A percentile compares a stretch with the other conserved stretches of the same genome.
phyloP scores from a whole-genome alignment of 768 basidiomycete genomes.

The Tylopilus cervinicoccineus region DNA sequence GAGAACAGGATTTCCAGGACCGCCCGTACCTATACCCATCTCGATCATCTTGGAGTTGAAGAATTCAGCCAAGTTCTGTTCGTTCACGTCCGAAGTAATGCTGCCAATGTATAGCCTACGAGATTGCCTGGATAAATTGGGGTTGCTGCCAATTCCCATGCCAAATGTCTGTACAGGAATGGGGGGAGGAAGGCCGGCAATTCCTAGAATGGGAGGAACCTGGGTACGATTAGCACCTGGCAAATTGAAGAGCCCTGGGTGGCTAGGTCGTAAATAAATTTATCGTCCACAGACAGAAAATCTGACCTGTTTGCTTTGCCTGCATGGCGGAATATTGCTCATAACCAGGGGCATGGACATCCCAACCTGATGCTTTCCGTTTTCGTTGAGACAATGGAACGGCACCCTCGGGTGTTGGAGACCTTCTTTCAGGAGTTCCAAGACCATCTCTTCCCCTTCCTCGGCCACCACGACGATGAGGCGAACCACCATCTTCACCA shows the following conservation, averaged over 20 bases:
- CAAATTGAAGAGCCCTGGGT: conserved; percentile 87
- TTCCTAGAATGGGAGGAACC: conserved; percentile 75
- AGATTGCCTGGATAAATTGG: conserved; percentile 88
- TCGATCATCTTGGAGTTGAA: conserved; percentile 97
- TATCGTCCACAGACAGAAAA: neutral
- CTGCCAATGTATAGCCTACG: conserved; percentile 96
- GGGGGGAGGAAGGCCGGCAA: conserved; percentile 78
- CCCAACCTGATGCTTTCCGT: conserved; percentile 92
- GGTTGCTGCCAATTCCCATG: conserved; percentile 82
- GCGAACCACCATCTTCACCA: conserved; percentile 41
- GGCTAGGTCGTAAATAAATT: conserved; percentile 12
- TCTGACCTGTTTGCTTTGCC: conserved; percentile 93
- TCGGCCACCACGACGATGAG: conserved; percentile 41
- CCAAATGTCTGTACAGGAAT: conserved; percentile 82
- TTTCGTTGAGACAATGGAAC: conserved; percentile 81
- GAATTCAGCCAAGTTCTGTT: conserved; percentile 87
- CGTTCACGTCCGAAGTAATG: conserved; percentile 92
- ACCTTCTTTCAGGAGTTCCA: conserved; percentile 75
- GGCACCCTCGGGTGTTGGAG: conserved; percentile 86
- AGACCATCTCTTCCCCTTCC: conserved; percentile 44
- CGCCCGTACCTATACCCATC: conserved; percentile 81
- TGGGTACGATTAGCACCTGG: conserved; percentile 93
- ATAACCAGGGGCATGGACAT: conserved; percentile 92
- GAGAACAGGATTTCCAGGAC: conserved; percentile 85
- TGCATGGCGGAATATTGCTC: conserved; percentile 94